Conservation (phyloP, 2,329 filamentous ascomycete genomes). For the Pestalotiopsis sp. region DNA sequence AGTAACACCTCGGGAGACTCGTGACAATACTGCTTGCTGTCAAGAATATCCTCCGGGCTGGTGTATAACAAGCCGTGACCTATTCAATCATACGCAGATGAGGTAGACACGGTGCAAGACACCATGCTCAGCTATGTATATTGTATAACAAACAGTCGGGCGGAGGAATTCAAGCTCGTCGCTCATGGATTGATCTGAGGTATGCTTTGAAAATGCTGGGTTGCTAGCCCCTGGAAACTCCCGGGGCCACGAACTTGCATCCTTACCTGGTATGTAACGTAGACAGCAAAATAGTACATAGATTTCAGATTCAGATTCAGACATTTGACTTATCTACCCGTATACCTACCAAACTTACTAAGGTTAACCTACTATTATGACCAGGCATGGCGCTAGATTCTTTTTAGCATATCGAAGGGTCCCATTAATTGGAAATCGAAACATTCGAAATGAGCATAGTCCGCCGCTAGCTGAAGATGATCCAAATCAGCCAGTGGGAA, state of each 20-base stretch:
- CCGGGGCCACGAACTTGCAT: background rate
- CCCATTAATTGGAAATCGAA: slow-evolving; percentile 5
- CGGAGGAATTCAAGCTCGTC: background rate
- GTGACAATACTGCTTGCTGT: background rate
- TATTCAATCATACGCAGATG: background rate
- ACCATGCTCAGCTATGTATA: background rate
- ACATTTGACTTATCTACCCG: background rate
- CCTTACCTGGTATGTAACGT: background rate
- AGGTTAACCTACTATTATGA: background rate
- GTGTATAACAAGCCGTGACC: background rate
- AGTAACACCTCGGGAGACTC: background rate
- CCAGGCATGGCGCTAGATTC: background rate
- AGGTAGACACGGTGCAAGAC: background rate
- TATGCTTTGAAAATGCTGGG: background rate
- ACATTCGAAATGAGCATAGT: slow-evolving; percentile 5
- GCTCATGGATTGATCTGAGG: background rate
- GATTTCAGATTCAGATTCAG: background rate
- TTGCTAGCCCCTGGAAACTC: background rate
- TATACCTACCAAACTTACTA: background rate
- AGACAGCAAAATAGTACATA: background rate
- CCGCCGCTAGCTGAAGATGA: slow-evolving; percentile 4
- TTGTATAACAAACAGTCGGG: background rate
- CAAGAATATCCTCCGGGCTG: background rate
- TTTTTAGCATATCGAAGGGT: slow-evolving; percentile 5
- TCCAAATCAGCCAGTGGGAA: slow-evolving; percentile 8